phyloP scores from a whole-genome alignment of 116 monocot species.

The Iris pallida region DNA sequence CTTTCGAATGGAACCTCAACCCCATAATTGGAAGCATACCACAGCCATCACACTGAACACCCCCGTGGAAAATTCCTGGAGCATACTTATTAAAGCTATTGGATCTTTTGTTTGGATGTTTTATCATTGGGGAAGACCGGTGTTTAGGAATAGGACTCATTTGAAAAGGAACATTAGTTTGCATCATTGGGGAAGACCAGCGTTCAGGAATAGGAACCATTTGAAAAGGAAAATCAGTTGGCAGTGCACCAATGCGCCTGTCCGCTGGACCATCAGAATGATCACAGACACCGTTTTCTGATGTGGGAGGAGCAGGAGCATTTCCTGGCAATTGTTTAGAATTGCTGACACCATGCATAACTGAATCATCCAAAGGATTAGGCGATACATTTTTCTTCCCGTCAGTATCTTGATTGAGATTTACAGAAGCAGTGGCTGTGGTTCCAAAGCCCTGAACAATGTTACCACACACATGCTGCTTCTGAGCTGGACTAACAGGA shows the following conservation, averaged over 20 bases:
- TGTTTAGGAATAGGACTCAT: background rate
- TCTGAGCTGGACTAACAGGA: constrained; percentile 1
- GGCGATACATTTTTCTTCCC: background rate
- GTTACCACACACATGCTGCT: constrained; percentile 7
- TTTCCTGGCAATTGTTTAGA: background rate
- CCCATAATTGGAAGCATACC: constrained; percentile 76
- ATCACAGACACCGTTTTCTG: constrained; percentile 1
- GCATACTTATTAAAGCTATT: constrained; percentile 4
- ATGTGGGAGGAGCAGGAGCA: background rate
- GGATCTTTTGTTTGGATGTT: constrained; percentile 14
- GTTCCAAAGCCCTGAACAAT: too few species aligned
- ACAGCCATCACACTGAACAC: constrained; percentile 65
- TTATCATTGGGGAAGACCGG: background rate
- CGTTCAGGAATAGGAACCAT: too few species aligned
- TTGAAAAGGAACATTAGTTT: background rate
- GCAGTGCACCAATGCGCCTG: background rate
- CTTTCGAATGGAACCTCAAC: constrained; percentile 59
- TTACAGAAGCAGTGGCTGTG: background rate
- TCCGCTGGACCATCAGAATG: background rate
- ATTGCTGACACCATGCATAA: too few species aligned
- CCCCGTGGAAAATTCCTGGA: constrained; percentile 37
- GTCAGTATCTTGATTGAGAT: constrained; percentile 10
- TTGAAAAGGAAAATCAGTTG: too few species aligned
- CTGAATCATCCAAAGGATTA: constrained; percentile 19
- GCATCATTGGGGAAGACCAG: background rate